Evolutionary conservation across 2,329 filamentous ascomycete species (phyloP).

Genomic region (Clarireedia homoeocarpa): DNA sequence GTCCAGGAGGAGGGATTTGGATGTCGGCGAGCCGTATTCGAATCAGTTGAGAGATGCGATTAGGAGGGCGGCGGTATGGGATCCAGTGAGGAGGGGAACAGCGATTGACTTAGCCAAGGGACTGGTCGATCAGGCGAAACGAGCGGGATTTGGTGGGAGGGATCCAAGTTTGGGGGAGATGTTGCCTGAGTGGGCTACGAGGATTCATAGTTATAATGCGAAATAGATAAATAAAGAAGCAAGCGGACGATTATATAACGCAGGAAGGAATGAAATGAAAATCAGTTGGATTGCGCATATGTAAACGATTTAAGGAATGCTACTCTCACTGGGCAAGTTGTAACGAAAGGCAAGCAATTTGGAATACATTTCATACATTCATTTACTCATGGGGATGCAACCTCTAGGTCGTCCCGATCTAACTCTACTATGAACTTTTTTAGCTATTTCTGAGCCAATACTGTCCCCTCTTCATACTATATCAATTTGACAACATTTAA

Average conservation of each 20-base stretch:
- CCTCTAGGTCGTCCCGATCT: background rate
- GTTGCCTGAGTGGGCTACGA: background rate
- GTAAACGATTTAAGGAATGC: too few relatives aligned
- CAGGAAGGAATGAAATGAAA: too few relatives aligned
- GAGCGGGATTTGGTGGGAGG: background rate
- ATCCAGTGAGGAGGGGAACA: background rate
- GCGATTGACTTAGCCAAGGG: background rate
- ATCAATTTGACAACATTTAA: slow-evolving; percentile 20
- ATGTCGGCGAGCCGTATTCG: background rate
- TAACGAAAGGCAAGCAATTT: too few relatives aligned
- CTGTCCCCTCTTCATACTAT: background rate
- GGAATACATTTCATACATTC: background rate
- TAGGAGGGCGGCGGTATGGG: background rate
- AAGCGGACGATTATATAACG: background rate
- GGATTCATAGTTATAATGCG: background rate
- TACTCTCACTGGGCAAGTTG: too few relatives aligned
- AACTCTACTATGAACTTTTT: background rate
- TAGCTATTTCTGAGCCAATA: background rate
- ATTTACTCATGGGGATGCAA: background rate
- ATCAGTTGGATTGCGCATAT: too few relatives aligned
- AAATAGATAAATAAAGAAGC: background rate
- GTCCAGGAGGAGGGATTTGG: background rate
- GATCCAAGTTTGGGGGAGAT: background rate
- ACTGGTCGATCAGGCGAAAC: background rate
- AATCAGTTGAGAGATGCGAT: background rate